Evolutionary conservation across 768 basidiomycete species (phyloP).

Genomic region (Trichaptum fuscoviolaceum): DNA sequence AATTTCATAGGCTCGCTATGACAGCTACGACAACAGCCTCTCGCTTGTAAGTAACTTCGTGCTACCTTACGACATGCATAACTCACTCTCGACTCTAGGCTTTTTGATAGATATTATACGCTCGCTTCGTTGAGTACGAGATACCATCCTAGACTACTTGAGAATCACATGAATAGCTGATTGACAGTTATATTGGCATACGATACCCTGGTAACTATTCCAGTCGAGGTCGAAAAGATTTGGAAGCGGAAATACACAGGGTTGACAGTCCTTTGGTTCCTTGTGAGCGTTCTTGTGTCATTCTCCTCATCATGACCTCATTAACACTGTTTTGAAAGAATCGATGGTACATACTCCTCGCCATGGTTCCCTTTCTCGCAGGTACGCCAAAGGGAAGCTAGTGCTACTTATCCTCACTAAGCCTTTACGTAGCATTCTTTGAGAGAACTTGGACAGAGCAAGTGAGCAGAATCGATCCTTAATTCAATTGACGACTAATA

Average conservation of each 20-base stretch:
- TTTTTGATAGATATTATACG: not conserved
- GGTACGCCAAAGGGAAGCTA: not conserved
- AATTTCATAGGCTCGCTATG: no score
- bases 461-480: not conserved
- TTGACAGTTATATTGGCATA: conserved; percentile 13
- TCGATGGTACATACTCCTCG: not conserved
- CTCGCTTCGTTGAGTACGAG: not conserved
- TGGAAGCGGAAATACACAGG: conserved; percentile 14
- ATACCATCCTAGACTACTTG: not conserved
- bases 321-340: not conserved
- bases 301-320: not conserved
- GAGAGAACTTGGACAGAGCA: not conserved
- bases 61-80: not conserved
- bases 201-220: conserved; percentile 12
- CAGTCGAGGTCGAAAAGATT: conserved; percentile 16
- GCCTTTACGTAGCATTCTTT: not conserved
- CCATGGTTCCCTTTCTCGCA: not conserved
- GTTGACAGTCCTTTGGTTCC: conserved; percentile 12
- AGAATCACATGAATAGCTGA: not conserved
- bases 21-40: not conserved
- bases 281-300: conserved; percentile 3
- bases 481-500: not conserved
- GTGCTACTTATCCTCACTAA: not conserved
- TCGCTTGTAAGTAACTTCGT: not conserved
- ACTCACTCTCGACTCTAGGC: not conserved